Percentiles rank a stretch among this genome's conserved stretches.
These are phyloP conservation scores for Pseudonectria foliicola DNA, from an alignment of 2,329 filamentous ascomycete genomes.

Conservation along the genomic window DNA sequence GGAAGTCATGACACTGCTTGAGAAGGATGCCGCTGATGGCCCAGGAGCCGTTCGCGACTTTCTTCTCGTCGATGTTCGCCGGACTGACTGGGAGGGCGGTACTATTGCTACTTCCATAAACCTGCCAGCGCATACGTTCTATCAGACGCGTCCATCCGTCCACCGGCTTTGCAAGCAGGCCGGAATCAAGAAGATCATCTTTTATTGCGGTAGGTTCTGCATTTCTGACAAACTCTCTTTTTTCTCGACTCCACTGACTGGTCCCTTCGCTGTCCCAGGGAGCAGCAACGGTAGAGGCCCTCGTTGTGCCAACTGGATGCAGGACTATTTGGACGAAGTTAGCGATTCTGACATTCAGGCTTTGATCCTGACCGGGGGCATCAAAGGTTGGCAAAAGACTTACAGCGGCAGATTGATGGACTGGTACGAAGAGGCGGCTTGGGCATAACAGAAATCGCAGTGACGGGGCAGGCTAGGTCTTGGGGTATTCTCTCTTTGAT, in stretches of 20 bases:
- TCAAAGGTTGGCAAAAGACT: slow-evolving; percentile 48
- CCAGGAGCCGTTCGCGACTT: slow-evolving; percentile 28
- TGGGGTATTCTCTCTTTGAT: slow-evolving; percentile 17
- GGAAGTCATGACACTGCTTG: slow-evolving; percentile 35
- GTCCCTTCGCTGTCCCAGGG: slow-evolving; percentile 25
- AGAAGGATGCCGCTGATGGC: slow-evolving; percentile 26
- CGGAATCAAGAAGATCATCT: slow-evolving; percentile 41
- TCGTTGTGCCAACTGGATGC: slow-evolving; percentile 48
- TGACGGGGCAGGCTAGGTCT: slow-evolving; percentile 7
- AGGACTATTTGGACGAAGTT: slow-evolving; percentile 45
- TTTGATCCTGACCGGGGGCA: slow-evolving; percentile 42
- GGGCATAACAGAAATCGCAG: slow-evolving; percentile 23
- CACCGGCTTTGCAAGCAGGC: slow-evolving; percentile 45
- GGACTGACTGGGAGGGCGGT: slow-evolving; percentile 50
- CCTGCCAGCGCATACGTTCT: slow-evolving; percentile 48
- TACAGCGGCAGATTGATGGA: slow-evolving; percentile 42
- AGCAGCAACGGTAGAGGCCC: slow-evolving; percentile 45
- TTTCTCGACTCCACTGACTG: background rate
- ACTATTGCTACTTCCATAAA: slow-evolving; percentile 53
- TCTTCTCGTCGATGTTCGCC: slow-evolving; percentile 46
- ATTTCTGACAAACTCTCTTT: background rate
- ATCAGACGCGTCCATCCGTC: slow-evolving; percentile 40
- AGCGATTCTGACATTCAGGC: slow-evolving; percentile 37
- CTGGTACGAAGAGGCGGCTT: slow-evolving; percentile 39
- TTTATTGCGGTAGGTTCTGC: slow-evolving; percentile 43